Evolutionary conservation across 2,329 filamentous ascomycete species (phyloP), one percentile per base, ranked within the genome.

Genomic region (Exophiala sp.): DNA sequence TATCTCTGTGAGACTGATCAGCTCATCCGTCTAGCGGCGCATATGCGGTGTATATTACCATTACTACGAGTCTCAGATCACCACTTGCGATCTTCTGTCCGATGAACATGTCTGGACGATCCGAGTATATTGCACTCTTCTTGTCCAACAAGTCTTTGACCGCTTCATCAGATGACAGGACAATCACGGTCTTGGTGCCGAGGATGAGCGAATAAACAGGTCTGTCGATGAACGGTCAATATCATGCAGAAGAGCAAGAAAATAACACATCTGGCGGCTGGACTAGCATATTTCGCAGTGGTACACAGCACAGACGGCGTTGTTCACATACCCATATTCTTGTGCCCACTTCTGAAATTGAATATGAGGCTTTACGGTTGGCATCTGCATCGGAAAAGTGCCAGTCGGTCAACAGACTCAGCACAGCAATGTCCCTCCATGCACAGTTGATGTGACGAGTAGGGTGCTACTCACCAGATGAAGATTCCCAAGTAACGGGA

Each of bases 71-170:
- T 18, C 66, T 58, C 5, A 68, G 52, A 14, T 57, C 57, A 9
- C 65, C 67, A 43, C 65, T 68, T 50, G 62, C 64, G 36, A 69
- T 14, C 0, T 47, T 65, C 32, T 73, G 72, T 2, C 72, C 76
- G 12, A 79, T 73, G 38, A 77, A 74, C 67, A 74, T 71, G 6
- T 71, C 68, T 8, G 71, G 71, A 0, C 79, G 69, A 10, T 74
- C 72, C 0, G 77, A 79, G 63, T 81, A 82, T 9, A 78, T 78
- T 11, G 57, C 65, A 43, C 76, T 75, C 35, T 73, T 67, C 54
- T 77, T 76, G 52, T 82, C 80, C 2, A 82, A 57, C 4, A 82
- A 62, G 6, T 82, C 78, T 46, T 77, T 79, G 33, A 81, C 71
- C 0, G 71, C 72, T 47, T 69, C 56, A 33, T 75, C 72, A 0